A percentile compares a stretch with the other conserved stretches of the same genome.
phyloP scores from a whole-genome alignment of 441 rosid genomes.

The Arabidopsis hybrid region DNA sequence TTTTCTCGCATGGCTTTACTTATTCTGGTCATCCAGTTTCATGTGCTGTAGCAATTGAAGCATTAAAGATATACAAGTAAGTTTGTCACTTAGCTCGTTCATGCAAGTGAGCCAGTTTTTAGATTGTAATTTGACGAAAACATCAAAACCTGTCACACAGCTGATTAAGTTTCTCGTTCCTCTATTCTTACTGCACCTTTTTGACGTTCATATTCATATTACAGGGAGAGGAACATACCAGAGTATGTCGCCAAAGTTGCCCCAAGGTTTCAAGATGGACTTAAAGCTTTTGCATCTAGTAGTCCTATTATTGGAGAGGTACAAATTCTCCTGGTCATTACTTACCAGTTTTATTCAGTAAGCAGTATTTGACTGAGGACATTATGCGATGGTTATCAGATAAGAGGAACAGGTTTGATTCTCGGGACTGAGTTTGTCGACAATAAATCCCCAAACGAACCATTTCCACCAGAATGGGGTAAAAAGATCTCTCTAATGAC shows the following conservation, averaged over 20 bases:
- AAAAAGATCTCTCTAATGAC: conserved; percentile 42
- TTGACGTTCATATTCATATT: conserved; percentile 8
- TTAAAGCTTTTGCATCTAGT: conserved; percentile 70
- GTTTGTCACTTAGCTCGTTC: conserved; percentile 29
- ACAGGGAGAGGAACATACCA: conserved; percentile 80
- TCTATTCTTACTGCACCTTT: background rate
- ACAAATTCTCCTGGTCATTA: background rate
- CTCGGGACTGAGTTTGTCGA: conserved; percentile 83
- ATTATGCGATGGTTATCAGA: conserved; percentile 54
- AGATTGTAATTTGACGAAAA: background rate
- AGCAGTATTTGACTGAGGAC: conserved; percentile 1
- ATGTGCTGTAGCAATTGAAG: conserved; percentile 89
- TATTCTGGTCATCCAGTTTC: conserved; percentile 98
- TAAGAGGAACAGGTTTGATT: conserved; percentile 93
- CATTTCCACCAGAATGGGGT: conserved; percentile 98
- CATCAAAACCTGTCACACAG: background rate
- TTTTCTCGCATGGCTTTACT: conserved; percentile 94
- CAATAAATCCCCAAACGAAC: conserved; percentile 89
- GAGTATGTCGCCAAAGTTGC: conserved; percentile 62
- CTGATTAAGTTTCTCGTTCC: conserved; percentile 1
- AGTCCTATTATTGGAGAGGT: conserved; percentile 98
- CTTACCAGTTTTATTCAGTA: background rate
- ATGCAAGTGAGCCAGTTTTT: background rate
- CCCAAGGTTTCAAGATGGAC: conserved; percentile 85
- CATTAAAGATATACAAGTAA: conserved; percentile 84